Evolutionary conservation across 2,329 filamentous ascomycete species (phyloP), one percentile per base, ranked within the genome.

Genomic region (Alternaria brassicae): DNA sequence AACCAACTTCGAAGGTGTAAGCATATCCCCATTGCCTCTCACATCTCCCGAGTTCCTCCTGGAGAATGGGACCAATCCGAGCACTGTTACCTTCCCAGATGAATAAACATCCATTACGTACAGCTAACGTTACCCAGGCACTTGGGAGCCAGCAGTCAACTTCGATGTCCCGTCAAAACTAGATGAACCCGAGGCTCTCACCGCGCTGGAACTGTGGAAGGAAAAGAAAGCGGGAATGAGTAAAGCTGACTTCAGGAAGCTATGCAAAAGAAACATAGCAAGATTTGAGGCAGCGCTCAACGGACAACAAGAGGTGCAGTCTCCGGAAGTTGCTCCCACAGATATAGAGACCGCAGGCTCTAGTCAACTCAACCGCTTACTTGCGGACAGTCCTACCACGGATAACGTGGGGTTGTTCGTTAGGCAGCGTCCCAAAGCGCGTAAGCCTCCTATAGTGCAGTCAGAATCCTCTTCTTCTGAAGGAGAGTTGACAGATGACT

Each of bases 121-220:
- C 42, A 39, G n/a, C 58, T 65, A 37, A 65, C 45, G 4, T 19
- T 27, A 30, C 23, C 48, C 47, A 62, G 71, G 68, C 39, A 73
- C 72, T 1, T 75, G 71, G 70, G 74, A 77, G 54, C 74, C 73
- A 10, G 27, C 41, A 10, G 41, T 50, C 2, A 19, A 71, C 41
- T 41, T 49, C 45, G 9, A 42, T 2, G 21, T 25, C 21, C 4
- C 10, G 39, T 13, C 27, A 19, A 6, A 21, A 9, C 30, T 17
- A 17, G 25, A 34, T 9, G 25, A 30, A 8, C 42, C 37, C 9
- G 9, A 23, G 17, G 19, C 17, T 23, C 30, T 48, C 12, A 48
- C 44, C 30, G 44, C 44, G 10, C 30, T 48, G 44, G 19, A 48
- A 48, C 15, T 48, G 25, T 48, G 44, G 44, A 48, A 34, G 28